phyloP scores from a whole-genome alignment of 805 yeast genomes.

The Starmerella stellata region DNA sequence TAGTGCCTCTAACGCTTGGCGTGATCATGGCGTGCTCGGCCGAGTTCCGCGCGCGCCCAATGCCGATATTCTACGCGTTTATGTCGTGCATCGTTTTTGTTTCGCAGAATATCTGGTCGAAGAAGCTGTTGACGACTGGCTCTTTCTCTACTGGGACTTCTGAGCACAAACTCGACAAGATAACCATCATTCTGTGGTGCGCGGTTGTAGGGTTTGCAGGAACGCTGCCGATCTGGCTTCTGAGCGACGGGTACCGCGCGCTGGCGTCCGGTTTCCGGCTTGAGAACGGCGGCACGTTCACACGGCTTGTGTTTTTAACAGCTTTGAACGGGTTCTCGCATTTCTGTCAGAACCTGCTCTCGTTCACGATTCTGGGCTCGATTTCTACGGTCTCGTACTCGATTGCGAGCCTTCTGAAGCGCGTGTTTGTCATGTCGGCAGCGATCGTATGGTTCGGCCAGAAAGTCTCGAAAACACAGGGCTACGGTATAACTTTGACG shows the following conservation, averaged over 20 bases:
- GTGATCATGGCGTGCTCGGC: slow-evolving; percentile 48
- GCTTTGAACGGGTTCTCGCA: slow-evolving; percentile 56
- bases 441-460: slow-evolving; percentile 52
- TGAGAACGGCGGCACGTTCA: slow-evolving; percentile 17
- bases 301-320: slow-evolving; percentile 32
- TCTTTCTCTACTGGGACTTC: slow-evolving; percentile 2
- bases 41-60: slow-evolving; percentile 29
- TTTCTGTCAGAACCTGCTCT: slow-evolving; percentile 60
- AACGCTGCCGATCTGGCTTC: slow-evolving; percentile 57
- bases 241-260: slow-evolving; percentile 33
- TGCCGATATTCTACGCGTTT: slow-evolving; percentile 54
- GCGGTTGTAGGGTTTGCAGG: slow-evolving; percentile 52
- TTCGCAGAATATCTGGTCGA: slow-evolving; percentile 71
- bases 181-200: slow-evolving; percentile 65
- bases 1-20: slow-evolving; percentile 64
- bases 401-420: slow-evolving; percentile 71
- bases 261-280: slow-evolving; percentile 9
- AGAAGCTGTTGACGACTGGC: slow-evolving; percentile 45
- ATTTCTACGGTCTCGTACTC: slow-evolving; percentile 74
- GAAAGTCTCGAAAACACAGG: slow-evolving; percentile 23
- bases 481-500: slow-evolving; percentile 28
- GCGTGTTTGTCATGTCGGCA: slow-evolving; percentile 64
- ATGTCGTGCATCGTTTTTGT: slow-evolving; percentile 60
- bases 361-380: slow-evolving; percentile 63
- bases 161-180: slow-evolving; percentile 44